phyloP scores from a whole-genome alignment of 495 filamentous ascomycete genomes.

The Lophium mytilinum region DNA sequence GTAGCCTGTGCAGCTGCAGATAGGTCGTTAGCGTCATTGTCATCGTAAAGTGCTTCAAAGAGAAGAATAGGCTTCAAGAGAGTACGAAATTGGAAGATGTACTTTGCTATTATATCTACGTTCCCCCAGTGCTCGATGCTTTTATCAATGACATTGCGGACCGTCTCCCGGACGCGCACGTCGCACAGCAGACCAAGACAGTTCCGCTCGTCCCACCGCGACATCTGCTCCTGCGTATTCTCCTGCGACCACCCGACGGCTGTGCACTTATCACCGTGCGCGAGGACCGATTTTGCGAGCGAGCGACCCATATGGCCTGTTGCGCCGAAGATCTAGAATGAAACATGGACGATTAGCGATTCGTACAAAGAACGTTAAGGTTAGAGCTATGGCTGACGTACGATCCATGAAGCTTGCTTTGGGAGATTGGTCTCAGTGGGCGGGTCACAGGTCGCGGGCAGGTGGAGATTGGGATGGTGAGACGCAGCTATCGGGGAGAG shows the following conservation, averaged over 20 bases:
- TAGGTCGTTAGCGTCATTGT: not conserved
- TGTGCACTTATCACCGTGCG: conserved; percentile 75
- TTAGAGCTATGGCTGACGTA: conserved; percentile 1
- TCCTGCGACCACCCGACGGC: conserved; percentile 83
- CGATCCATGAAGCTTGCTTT: conserved; percentile 29
- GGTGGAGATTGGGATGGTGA: conserved; percentile 22
- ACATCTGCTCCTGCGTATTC: conserved; percentile 64
- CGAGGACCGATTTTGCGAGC: conserved; percentile 71
- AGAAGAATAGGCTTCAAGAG: not conserved
- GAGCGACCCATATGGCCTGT: conserved; percentile 94
- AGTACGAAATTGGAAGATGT: conserved; percentile 10
- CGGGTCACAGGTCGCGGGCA: conserved; percentile 30
- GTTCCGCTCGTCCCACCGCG: conserved; percentile 51
- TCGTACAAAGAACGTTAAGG: not conserved
- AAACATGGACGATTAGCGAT: too few relatives aligned
- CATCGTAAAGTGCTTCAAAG: too few relatives aligned
- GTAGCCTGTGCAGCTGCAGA: conserved; percentile 62
- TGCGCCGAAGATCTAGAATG: conserved; percentile 74
- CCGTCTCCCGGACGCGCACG: conserved; percentile 72
- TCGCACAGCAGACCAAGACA: conserved; percentile 82
- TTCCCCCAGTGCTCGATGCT: conserved; percentile 67
- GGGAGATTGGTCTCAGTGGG: conserved; percentile 28
- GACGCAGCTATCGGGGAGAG: conserved; percentile 22
- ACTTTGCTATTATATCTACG: conserved; percentile 82
- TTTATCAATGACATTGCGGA: conserved; percentile 58